Base-by-base conservation (phyloP, 768 basidiomycete genomes). In the Lactarius indigo region DNA sequence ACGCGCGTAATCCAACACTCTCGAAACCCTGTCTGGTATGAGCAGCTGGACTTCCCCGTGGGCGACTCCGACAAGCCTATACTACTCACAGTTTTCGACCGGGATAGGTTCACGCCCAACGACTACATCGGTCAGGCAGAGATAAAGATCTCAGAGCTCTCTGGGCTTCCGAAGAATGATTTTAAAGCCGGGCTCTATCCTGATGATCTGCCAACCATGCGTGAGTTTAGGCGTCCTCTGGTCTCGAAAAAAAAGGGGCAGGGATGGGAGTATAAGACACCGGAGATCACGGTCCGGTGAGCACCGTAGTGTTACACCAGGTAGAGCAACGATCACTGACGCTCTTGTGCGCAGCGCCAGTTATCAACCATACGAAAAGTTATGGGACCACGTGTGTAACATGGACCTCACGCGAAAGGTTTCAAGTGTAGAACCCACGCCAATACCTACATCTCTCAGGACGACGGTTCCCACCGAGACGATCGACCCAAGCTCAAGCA, bases 1-100 rank as follows among this genome's bases (percentile, higher is more conserved):
- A 98, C 96, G 0, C 87, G 91, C 37, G 87, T 94, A 28, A 87
- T 94, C 63, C 85, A 94, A 3, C 93, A 94, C 76, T 87, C 86
- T 64, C 79, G 88, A 63, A 93, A 92, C 74, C 96, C 97, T 0
- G 82, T 83, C 1, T 98, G 95, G 92, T 90, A 97, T 68, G 94
- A 98, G 78, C 95, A 96, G 75, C 79, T 98, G 5, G 83, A 97
- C 13, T 98, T 98, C 81, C 96, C 96, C 74, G 96, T 98, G 17
- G 84, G 94, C 31, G 81, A 88, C 13, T 94, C 92, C 74, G 96
- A 98, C 75, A 86, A 85, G 6, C 73, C 87, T 61, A 81, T 94
- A 7, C 86, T 91, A 70, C 85, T 97, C 59, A 84, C 87, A 0
- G 86, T 99, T 2, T 86, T 95, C 57, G 96, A 99, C 75, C 98